Base-by-base conservation (phyloP, 768 basidiomycete genomes). In the Trametes coccinea region DNA sequence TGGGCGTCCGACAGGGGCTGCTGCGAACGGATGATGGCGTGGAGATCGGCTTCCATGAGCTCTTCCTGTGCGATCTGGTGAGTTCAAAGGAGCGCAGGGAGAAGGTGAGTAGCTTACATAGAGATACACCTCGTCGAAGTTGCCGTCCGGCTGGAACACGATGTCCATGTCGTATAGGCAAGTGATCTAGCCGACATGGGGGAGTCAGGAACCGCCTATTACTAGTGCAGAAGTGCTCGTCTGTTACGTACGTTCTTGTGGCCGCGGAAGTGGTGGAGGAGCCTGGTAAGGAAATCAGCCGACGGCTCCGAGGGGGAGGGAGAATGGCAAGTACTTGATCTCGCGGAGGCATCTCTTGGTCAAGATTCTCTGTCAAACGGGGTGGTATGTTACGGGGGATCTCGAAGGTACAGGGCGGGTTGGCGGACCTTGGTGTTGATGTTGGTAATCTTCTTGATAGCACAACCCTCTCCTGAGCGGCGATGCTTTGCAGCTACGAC, bases 151-250 rank as follows among this genome's bases (percentile, higher is more conserved):
- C 66, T 94, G 92, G 73, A 95, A 92, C 47, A 99, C 93, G 54
- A 98, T 93, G 72, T 97, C 94, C 93, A 98, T 95, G 72, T 98
- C 97, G 71, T 98, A 99, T 47, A 99, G 76, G 69, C 95, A 95
- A 59, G 93, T 95, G 71, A 96, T 96, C 93, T 95, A 72, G 1
- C 7, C 59, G 30, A 34, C n/a, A 11, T 11, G 41, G 13, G 39
- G 8, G 10, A 30, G 61, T 10, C 41, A 62, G 53, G 22, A 33
- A 13, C 41, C 44, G 30, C 37, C 6, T 37, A 37, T 37, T 5
- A 37, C 11, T 11, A 22, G 22, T 37, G 34, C 34, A 11, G 5
- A 37, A 37, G 34, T 37, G 6, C 22, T 22, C 22, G 22, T 6
- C 41, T 13, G 41, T 53, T 37, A 76, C 84, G 58, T 48, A 98